Evolutionary conservation across 306 rosid species (phyloP).

Genomic region (Lathyrus oleraceus): DNA sequence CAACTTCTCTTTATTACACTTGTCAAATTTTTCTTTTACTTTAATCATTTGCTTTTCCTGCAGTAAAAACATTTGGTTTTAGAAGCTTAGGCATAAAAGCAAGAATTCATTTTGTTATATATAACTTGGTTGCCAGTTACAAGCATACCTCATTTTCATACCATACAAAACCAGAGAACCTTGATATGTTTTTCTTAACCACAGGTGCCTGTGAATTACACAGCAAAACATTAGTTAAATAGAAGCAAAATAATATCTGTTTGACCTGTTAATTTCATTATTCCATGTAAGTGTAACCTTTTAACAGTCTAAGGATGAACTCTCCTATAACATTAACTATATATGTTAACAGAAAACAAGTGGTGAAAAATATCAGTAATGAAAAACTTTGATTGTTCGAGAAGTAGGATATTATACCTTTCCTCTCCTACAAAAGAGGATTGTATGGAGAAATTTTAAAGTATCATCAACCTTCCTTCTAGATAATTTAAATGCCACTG

Average conservation of each 20-base stretch:
- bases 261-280: slow-evolving; percentile 4
- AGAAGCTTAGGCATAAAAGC: slow-evolving; percentile 20
- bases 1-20: slow-evolving; percentile 84
- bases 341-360: background rate
- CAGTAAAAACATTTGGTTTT: slow-evolving; percentile 31
- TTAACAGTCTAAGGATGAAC: background rate
- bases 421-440: slow-evolving; percentile 93
- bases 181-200: slow-evolving; percentile 79
- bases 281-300: background rate
- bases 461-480: slow-evolving; percentile 83
- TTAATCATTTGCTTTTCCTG: slow-evolving; percentile 91
- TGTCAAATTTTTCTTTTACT: slow-evolving; percentile 88
- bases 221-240: slow-evolving; percentile 13
- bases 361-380: slow-evolving; percentile 6
- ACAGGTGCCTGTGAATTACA: slow-evolving; percentile 60
- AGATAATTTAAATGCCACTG: slow-evolving; percentile 88
- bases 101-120: background rate
- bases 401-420: slow-evolving; percentile 59
- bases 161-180: slow-evolving; percentile 99
- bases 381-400: slow-evolving; percentile 14
- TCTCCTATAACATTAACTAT: background rate
- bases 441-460: slow-evolving; percentile 80
- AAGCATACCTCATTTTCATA: slow-evolving; percentile 69
- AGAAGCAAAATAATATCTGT: slow-evolving; percentile 22
- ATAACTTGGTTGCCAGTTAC: background rate